Evolutionary conservation across 106 monocot species (phyloP).

Genomic region (Dioscorea dumetorum): DNA sequence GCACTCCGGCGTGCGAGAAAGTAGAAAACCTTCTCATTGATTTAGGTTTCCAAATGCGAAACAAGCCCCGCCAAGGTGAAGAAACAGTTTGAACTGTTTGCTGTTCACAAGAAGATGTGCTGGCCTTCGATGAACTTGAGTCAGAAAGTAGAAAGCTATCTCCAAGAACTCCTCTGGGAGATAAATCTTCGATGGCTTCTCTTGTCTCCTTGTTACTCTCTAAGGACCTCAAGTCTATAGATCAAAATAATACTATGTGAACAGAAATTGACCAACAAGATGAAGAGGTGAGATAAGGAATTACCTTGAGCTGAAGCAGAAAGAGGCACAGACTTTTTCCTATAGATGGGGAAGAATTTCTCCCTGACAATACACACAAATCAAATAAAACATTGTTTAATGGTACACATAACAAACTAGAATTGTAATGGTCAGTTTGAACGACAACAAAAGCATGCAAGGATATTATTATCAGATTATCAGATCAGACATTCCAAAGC

Average conservation of each 20-base stretch:
- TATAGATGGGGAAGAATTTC: too few relatives aligned
- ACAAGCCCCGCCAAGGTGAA: conserved; percentile 37
- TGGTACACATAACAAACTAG: too few relatives aligned
- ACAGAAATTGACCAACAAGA: neutral
- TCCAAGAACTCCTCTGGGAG: conserved; percentile 18
- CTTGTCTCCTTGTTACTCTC: conserved; percentile 17
- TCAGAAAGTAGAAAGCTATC: conserved; percentile 18
- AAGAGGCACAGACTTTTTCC: neutral
- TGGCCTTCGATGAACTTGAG: conserved; percentile 20
- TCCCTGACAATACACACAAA: too few relatives aligned
- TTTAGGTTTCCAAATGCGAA: conserved; percentile 38
- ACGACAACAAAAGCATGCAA: too few relatives aligned
- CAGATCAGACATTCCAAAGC: too few relatives aligned
- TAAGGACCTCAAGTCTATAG: conserved; percentile 28
- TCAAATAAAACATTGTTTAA: too few relatives aligned
- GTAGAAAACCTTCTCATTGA: conserved; percentile 48
- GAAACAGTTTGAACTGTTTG: neutral
- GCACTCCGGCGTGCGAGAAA: conserved; percentile 40
- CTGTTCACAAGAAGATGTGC: conserved; percentile 20
- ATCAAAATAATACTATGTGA: neutral
- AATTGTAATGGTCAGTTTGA: too few relatives aligned
- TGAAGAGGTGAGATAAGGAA: neutral
- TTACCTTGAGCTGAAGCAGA: neutral
- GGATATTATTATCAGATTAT: too few relatives aligned
- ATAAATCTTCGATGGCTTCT: conserved; percentile 9